Conservation (phyloP, 495 filamentous ascomycete genomes). For the Talaromyces nanjingensis region DNA sequence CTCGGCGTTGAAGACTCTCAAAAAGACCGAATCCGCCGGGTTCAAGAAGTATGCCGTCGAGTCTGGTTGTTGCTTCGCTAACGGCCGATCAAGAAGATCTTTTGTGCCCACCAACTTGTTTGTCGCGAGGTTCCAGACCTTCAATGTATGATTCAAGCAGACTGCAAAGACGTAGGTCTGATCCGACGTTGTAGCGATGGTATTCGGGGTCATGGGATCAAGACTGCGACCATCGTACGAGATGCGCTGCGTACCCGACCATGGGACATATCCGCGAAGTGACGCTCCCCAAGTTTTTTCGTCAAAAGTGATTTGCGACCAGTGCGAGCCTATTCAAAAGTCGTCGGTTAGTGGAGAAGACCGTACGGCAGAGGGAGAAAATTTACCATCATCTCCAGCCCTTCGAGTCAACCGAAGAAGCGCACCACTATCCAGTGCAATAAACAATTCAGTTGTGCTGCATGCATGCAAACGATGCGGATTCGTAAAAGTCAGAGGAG, state of each 20-base stretch:
- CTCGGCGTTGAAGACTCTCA: conserved; percentile 60
- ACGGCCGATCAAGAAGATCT: conserved; percentile 58
- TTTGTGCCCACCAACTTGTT: conserved; percentile 64
- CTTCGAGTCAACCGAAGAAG: conserved; percentile 65
- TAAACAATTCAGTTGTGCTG: conserved; percentile 62
- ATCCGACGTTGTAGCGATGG: conserved; percentile 57
- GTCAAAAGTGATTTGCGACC: conserved; percentile 73
- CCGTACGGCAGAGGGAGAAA: not conserved
- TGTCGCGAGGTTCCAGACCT: conserved; percentile 73
- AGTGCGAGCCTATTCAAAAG: conserved; percentile 45
- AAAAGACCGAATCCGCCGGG: conserved; percentile 61
- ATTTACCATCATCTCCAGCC: conserved; percentile 59
- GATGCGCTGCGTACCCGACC: conserved; percentile 58
- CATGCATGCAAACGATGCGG: conserved; percentile 77
- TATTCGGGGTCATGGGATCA: conserved; percentile 56
- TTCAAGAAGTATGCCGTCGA: conserved; percentile 64
- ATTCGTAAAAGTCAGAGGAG: conserved; percentile 66
- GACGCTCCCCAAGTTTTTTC: conserved; percentile 71
- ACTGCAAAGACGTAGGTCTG: conserved; percentile 72
- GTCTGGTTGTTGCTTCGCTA: conserved; percentile 49
- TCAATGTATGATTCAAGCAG: conserved; percentile 77
- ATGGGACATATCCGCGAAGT: conserved; percentile 63
- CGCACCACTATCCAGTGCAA: conserved; percentile 76
- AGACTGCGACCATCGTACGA: conserved; percentile 58
- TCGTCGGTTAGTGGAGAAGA: conserved; percentile 6